Evolutionary conservation across 2,329 filamentous ascomycete genomes (phyloP), one percentile per base, ranked within the genome.

Genomic region (Aspergillus texensis): DNA sequence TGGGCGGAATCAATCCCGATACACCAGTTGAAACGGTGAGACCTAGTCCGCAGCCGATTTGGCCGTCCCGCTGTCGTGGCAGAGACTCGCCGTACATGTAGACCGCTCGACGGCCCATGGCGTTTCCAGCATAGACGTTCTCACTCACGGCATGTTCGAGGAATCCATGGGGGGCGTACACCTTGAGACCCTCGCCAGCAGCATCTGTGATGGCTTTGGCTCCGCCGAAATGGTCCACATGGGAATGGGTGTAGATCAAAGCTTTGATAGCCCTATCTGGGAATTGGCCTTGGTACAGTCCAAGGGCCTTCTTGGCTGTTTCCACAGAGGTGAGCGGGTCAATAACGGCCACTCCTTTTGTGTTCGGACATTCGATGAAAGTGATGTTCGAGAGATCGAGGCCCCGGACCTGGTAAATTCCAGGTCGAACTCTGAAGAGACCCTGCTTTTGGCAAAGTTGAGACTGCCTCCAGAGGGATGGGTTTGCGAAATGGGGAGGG

Each of bases 351-450:
- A 81, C 64, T 6, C 78, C 76, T 57, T 71, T 67, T 6, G 74
- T 65, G 14, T 71, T 72, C 1, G 21, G 46, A 30, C 43, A 46
- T 65, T 80, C 75, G 1, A 81, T 66, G 54, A 82, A 65, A 26
- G 75, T 81, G 60, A 77, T 79, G 67, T 81, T 79, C 28, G 78
- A 76, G 16, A 81, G 57, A 58, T 82, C 80, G 8, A 81, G 67
- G 1, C 75, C 79, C 39, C 78, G 77, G 19, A 81, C 70, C 65
- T 82, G 79, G 61, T 80, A 81, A 16, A 81, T 77, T 21, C 73
- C 71, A 1, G 66, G 61, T 1, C 61, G 66, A 50, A 81, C 72
- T 30, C 75, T 58, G 61, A 71, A 81, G 1, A 81, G 73, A 1
- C 79, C 72, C 50, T 78, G 69, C 21, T 70, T 72, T 14, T 61